Evolutionary conservation across 202 grass and related monocot species (phyloP).

Genomic region (Cymbopogon flexuosus): DNA sequence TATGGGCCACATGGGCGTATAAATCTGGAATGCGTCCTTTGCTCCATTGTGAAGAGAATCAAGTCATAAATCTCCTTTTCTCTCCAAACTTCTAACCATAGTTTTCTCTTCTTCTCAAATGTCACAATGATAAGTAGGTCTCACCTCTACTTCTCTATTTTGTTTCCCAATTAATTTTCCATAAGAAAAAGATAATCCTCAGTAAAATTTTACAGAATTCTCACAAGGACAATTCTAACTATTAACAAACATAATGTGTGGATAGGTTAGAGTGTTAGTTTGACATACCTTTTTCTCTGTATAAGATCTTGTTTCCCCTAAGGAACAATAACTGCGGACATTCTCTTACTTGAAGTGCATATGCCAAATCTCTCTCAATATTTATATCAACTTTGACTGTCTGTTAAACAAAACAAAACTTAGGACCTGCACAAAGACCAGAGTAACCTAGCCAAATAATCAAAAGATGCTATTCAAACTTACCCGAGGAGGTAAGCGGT

Average conservation of each 20-base stretch:
- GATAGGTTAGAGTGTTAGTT: background rate
- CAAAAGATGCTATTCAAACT: background rate
- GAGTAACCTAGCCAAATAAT: background rate
- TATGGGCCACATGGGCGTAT: background rate
- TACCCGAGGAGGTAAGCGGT: constrained; percentile 76
- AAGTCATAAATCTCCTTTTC: background rate
- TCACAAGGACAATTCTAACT: background rate
- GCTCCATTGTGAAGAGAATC: background rate
- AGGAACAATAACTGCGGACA: constrained; percentile 86
- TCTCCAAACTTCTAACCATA: background rate
- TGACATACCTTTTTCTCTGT: constrained; percentile 77
- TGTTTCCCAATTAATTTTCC: background rate
- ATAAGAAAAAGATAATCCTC: background rate
- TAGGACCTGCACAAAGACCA: background rate
- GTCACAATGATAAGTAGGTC: background rate
- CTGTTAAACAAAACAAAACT: constrained; percentile 47
- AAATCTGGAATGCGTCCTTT: background rate
- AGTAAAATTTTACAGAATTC: background rate
- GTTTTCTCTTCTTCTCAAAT: background rate
- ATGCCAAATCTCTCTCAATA: constrained; percentile 75
- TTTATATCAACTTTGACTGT: constrained; percentile 92
- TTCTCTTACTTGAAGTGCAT: constrained; percentile 80
- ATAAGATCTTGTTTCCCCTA: constrained; percentile 78
- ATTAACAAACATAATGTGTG: background rate
- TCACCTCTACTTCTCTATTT: background rate